These are phyloP conservation scores for Clarireedia monteithiana DNA, from an alignment of 2,329 filamentous ascomycete genomes.

Conservation along the genomic window DNA sequence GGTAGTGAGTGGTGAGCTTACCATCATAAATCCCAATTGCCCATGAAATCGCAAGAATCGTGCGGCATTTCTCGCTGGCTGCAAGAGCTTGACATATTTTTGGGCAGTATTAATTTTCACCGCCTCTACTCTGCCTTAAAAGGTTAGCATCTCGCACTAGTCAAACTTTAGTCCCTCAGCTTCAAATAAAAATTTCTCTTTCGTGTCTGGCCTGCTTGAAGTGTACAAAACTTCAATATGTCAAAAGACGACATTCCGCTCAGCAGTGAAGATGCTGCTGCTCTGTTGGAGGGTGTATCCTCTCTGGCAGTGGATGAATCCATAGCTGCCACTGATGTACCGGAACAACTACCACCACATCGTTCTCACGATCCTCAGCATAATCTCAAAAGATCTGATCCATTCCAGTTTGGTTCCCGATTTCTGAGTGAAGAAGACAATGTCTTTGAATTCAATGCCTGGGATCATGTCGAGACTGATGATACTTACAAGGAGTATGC, in stretches of 20 bases:
- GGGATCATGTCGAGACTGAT: conserved; percentile 96
- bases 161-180: not conserved
- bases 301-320: conserved; percentile 17
- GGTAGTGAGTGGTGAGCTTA: not conserved
- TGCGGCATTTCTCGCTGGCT: no score
- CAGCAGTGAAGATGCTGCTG: not conserved
- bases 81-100: no score
- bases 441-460: conserved; percentile 96
- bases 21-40: not conserved
- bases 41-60: not conserved
- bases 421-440: conserved; percentile 77
- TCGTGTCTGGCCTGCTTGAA: not conserved
- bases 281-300: not conserved
- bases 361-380: conserved; percentile 37
- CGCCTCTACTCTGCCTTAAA: not conserved
- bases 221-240: not conserved
- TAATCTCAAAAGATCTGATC: conserved; percentile 81
- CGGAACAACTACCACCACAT: conserved; percentile 21
- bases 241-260: not conserved
- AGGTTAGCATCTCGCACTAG: not conserved
- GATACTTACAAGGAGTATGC: conserved; percentile 80
- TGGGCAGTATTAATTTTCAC: not conserved
- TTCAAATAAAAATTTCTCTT: not conserved
- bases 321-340: conserved; percentile 13
- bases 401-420: conserved; percentile 92